Evolutionary conservation across 2,329 filamentous ascomycete species (phyloP), one percentile per base, ranked within the genome.

Genomic region (Intubia oerlemansii): DNA sequence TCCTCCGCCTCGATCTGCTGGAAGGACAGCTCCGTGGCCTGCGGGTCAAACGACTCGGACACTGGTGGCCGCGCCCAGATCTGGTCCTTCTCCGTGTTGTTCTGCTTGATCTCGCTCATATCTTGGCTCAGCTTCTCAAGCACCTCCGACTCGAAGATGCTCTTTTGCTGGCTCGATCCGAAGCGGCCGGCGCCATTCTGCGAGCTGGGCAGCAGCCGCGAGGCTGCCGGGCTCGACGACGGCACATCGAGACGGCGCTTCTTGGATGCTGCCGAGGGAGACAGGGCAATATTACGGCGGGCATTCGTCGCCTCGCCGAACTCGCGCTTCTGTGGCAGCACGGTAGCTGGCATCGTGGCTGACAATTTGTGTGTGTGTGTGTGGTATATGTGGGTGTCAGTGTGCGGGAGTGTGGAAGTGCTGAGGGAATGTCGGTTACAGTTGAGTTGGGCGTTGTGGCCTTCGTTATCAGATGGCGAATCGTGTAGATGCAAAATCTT

Each of bases 1-100:
- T 98, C 85, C 45, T 95, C 84, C 1, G 71, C 76, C 44, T 98
- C 90, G 40, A 98, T 98, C 44, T 90, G 77, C 53, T 98, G 88
- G 45, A 98, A 95, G 38, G 66, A 70, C n/a, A 98, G 57, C 38
- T 55, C 72, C 38, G 88, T 69, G 20, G 53, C 67, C 29, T 62
- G 46, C 7, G 72, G 60, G 34, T 52, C 39, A 34, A 66, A 67
- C 30, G 54, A 48, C n/a, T 46, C 48, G 5, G 66, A 53, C 0
- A 51, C 27, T 0, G 61, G 57, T 5, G 65, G 65, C 2, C 65
- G 59, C 26, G 75, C 72, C 90, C 88, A 98, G 45, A 80, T 65
- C 50, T 98, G 88, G 47, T 95, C 85, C 48, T 74, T 90, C 46
- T 98, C 88, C 3, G 78, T 63, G 50, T 90, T 95, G 50, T 65